Base-by-base conservation (phyloP, 768 basidiomycete species). In the Favolaschia claudopus region DNA sequence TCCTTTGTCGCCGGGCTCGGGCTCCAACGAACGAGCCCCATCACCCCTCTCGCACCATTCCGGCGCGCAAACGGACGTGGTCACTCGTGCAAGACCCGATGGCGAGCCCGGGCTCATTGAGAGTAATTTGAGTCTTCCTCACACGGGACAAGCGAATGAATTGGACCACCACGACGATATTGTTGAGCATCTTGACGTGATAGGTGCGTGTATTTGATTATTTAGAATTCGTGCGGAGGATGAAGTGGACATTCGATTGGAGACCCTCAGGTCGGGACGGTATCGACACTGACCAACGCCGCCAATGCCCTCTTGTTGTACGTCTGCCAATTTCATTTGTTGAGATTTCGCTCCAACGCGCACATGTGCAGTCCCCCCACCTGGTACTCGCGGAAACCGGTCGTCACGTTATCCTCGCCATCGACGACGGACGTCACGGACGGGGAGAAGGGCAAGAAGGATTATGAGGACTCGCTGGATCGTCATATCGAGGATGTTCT, bases 161-260 rank as follows among this genome's bases (percentile, higher is more conserved):
- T 25, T 48, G 15, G 80, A 85, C 54, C 89, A 93, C 67, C 84
- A 88, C 58, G 89, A 93, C 66, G 89, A 92, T 65, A 84, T 93
- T 43, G 90, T 94, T 6, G 92, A 93, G 60, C 88, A 93, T 70
- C 74, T 95, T 63, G 92, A 95, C 72, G 88, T 86, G 38, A 90
- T 92, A 58, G 90, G 89, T 88, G 64, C 40, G 77, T 46, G 25
- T 14, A 39, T 8, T 42, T 13, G 34, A 19, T 15, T 13, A 22
- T 56, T 22, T 25, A 48, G 59, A 44, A 55, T 39, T 8, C n/a
- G 24, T 4, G 14, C 22, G 19, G 29, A 31, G 19, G 14, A 9
- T 27, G 15, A 45, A 51, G 14, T 2, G 3, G 5, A 10, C 17
- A 59, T 47, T 25, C 15, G 51, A 47, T 60, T 50, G 17, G 60